Conservation (phyloP, 2,329 filamentous ascomycete species). For the Clonostachys rhizophaga region DNA sequence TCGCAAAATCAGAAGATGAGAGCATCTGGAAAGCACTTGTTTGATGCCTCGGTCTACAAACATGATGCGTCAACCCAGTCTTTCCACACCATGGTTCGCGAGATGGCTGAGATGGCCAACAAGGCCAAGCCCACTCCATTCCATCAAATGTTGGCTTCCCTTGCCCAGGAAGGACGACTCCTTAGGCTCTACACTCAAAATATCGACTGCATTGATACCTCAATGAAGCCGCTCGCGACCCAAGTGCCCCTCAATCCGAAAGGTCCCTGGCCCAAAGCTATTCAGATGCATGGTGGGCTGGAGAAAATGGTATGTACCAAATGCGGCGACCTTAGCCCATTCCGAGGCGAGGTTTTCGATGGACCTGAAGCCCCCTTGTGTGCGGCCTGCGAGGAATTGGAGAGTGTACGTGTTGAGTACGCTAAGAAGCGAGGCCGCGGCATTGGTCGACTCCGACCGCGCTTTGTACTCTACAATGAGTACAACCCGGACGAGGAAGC, state of each 20-base stretch:
- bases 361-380: conserved; percentile 83
- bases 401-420: conserved; percentile 68
- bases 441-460: conserved; percentile 80
- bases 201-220: conserved; percentile 90
- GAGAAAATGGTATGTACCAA: conserved; percentile 97
- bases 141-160: conserved; percentile 86
- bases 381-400: conserved; percentile 65
- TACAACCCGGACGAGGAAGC: conserved; percentile 95
- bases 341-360: conserved; percentile 75
- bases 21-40: conserved; percentile 84
- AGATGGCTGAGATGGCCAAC: conserved; percentile 74
- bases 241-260: conserved; percentile 76
- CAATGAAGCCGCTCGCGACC: conserved; percentile 74
- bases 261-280: conserved; percentile 86
- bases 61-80: conserved; percentile 82
- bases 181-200: conserved; percentile 95
- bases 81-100: conserved; percentile 95
- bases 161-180: conserved; percentile 81
- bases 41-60: conserved; percentile 96
- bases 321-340: conserved; percentile 71
- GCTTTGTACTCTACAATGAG: conserved; percentile 97
- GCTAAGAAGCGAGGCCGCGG: conserved; percentile 90
- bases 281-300: conserved; percentile 90
- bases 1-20: conserved; percentile 89
- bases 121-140: conserved; percentile 80